These are phyloP conservation scores for Dothiorella sarmentorum DNA, from an alignment of 2,329 filamentous ascomycete genomes.

Conservation along the genomic window DNA sequence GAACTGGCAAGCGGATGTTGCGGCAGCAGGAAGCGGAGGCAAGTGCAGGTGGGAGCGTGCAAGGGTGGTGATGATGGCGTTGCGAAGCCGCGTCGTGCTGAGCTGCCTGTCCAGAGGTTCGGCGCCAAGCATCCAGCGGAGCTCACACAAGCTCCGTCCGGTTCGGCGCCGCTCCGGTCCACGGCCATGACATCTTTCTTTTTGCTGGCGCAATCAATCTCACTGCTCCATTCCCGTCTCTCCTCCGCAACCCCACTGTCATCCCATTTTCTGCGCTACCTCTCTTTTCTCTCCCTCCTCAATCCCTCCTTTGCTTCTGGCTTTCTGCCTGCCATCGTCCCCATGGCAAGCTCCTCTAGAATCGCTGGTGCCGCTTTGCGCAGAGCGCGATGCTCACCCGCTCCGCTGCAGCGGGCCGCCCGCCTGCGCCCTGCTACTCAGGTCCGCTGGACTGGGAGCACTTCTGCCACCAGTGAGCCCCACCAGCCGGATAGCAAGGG, in stretches of 20 bases:
- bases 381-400: conserved; percentile 29
- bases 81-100: conserved; percentile 16
- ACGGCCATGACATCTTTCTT: conserved; percentile 18
- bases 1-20: neutral
- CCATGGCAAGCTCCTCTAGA: conserved; percentile 36
- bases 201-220: conserved; percentile 2
- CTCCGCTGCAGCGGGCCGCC: conserved; percentile 24
- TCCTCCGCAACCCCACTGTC: conserved; percentile 3
- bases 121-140: conserved; percentile 8
- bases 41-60: neutral
- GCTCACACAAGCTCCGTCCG: conserved; percentile 17
- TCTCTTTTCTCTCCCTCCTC: neutral
- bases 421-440: conserved; percentile 30
- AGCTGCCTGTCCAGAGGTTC: conserved; percentile 12
- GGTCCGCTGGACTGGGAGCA: conserved; percentile 35
- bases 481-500: conserved; percentile 37
- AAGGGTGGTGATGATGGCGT: conserved; percentile 5
- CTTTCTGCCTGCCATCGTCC: conserved; percentile 10
- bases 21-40: neutral
- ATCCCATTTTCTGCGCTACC: neutral
- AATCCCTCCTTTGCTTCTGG: neutral
- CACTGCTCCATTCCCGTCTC: neutral
- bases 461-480: conserved; percentile 42
- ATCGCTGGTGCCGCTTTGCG: conserved; percentile 32
- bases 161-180: neutral